Evolutionary conservation across 257 asterid species (phyloP), one percentile per base, ranked within the genome.

Genomic region (Eustoma russellianum): DNA sequence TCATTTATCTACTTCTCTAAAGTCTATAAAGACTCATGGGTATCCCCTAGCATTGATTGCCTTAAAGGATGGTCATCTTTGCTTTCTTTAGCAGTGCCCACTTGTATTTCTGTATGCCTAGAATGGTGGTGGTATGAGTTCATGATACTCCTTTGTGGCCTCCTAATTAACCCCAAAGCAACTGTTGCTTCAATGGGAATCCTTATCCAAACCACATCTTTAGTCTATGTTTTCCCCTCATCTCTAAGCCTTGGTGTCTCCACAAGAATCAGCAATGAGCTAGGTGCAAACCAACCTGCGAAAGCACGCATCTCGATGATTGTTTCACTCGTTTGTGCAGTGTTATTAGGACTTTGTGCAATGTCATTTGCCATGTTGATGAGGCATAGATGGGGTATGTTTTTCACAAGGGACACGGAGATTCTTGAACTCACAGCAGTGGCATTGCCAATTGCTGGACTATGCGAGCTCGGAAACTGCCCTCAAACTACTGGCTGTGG

Each of bases 101-200:
- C 85, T 0, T 91, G 98, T 55, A 41, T 91, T 6, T 91, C 98
- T 1, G 92, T 91, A 0, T 91, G 98, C 41, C 63, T 91, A 0
- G 97, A 90, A 53, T 90, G 97, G 97, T 90, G 97, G 97, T 89
- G 97, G 97, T 89, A 89, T 34, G 97, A 89, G 41, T 77, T 89
- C 16, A 89, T 89, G 97, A 86, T 90, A 46, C 58, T 90, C 77
- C 71, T 87, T 0, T 91, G 96, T 38, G 98, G 98, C 0, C 60
- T 91, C 0, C 50, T 91, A 1, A 33, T 73, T 0, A 91, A 77
- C 66, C 96, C 98, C 7, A 79, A 61, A 24, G 89, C 96, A 0
- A 82, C 96, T 0, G 77, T 90, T 4, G 86, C 97, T 3, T 83
- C 97, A 0, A 90, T 90, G 97, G 97, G 97, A 17, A 86, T 90